Evolutionary conservation across 768 basidiomycete genomes (phyloP).

Genomic region (Coprinellus micaceus): DNA sequence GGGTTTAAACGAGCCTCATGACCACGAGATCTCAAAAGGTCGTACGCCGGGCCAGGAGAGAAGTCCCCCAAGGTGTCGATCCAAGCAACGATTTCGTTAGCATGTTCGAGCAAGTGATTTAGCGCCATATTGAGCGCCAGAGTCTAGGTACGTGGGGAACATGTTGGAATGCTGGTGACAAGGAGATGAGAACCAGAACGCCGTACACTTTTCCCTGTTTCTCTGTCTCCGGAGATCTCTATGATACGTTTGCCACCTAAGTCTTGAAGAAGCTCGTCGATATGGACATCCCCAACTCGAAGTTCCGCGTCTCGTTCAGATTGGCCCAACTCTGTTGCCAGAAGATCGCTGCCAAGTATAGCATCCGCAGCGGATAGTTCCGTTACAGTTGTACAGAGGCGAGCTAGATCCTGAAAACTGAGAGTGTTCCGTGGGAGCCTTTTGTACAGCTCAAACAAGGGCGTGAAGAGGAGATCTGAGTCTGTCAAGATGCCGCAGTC

Average conservation of each 20-base stretch:
- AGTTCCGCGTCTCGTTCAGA: conserved; percentile 20
- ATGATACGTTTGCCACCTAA: conserved; percentile 52
- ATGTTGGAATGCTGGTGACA: neutral
- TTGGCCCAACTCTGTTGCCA: conserved; percentile 19
- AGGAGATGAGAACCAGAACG: neutral
- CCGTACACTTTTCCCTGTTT: conserved; percentile 68
- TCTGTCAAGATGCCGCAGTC: conserved; percentile 51
- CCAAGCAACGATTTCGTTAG: conserved; percentile 52
- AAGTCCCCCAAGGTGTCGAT: conserved; percentile 72
- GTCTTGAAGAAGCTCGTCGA: conserved; percentile 52
- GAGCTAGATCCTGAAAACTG: conserved; percentile 45
- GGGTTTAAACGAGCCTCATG: conserved; percentile 4
- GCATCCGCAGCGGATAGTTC: conserved; percentile 43
- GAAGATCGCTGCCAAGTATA: conserved; percentile 26
- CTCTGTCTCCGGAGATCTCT: conserved; percentile 65
- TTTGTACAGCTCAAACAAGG: conserved; percentile 47
- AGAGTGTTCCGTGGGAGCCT: conserved; percentile 47
- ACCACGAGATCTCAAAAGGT: conserved; percentile 29
- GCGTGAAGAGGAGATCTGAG: conserved; percentile 47
- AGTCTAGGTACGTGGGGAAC: conserved; percentile 34
- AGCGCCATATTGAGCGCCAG: conserved; percentile 59
- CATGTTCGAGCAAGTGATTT: conserved; percentile 40
- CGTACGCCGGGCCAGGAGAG: conserved; percentile 43
- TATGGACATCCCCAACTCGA: conserved; percentile 38
- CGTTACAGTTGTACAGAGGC: conserved; percentile 36